Base-by-base conservation (phyloP, 1,139 yeast species). In the Hemisphaericaspora subhashii region DNA sequence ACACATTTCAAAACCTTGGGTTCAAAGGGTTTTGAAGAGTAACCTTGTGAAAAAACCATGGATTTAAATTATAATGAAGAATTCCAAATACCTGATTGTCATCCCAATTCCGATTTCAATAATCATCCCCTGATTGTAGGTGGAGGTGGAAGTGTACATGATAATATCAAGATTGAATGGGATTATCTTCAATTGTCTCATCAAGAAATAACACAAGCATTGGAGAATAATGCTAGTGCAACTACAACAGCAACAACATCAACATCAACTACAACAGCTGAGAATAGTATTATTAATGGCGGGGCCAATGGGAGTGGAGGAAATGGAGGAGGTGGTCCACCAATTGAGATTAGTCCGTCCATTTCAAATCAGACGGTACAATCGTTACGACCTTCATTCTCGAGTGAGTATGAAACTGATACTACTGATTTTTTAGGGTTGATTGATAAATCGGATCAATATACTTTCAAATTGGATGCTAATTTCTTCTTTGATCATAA, bases 351-450 rank as follows among this genome's bases (percentile, higher is more conserved):
- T 22, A 42, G 46, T 4, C 45, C 50, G 3, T 39, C 45, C 2
- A 36, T 45, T 17, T 47, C 51, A n/a, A 45, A 35, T 28, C 47
- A 47, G 21, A 40, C 48, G 2, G 33, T 41, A 8, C 48, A 46
- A 27, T 48, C 44, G 48, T 27, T 45, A 25, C 24, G 41, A 31
- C 43, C 42, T 15, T 38, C 48, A 8, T 45, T 47, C 33, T 36
- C 46, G 12, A 34, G 46, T 3, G 51, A 45, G 26, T 47, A 45
- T 41, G 50, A 45, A 10, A 45, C 51, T 9, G 47, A 45, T 27
- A 39, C 41, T 5, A 47, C 51, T 8, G 51, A 44, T 20, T 35
- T 47, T 18, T 21, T 45, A 16, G 47, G 46, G 9, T 35, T 40
- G 31, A 37, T 38, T 10, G 48, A 42, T 9, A 42, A 43, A 31